phyloP scores from a whole-genome alignment of 768 basidiomycete genomes.

The Pleurotus pulmonarius region DNA sequence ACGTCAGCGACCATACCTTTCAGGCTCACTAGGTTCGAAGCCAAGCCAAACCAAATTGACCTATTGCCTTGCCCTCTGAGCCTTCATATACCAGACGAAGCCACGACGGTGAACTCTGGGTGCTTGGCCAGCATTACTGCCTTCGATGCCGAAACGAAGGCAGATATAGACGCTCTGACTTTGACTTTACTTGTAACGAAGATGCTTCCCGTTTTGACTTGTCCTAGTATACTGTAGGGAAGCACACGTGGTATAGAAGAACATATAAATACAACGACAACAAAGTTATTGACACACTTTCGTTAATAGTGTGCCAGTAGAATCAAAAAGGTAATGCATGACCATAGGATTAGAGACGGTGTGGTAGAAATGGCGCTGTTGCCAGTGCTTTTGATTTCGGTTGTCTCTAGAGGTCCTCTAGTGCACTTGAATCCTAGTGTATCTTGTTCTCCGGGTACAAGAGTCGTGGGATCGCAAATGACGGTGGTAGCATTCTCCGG shows the following conservation, averaged over 20 bases:
- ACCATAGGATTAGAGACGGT: not conserved
- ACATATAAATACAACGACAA: not conserved
- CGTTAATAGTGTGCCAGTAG: not conserved
- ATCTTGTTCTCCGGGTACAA: constrained; percentile 22
- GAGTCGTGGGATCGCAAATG: constrained; percentile 25
- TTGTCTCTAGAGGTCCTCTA: constrained; percentile 22
- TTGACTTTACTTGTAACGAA: constrained; percentile 21
- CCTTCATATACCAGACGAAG: constrained; percentile 26
- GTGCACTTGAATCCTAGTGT: constrained; percentile 28
- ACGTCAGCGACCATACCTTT: constrained; percentile 20
- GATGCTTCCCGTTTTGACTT: constrained; percentile 16
- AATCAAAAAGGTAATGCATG: not conserved
- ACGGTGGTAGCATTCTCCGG: constrained; percentile 21
- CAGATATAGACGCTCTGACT: constrained; percentile 23
- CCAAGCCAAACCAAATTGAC: constrained; percentile 17
- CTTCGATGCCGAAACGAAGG: constrained; percentile 23
- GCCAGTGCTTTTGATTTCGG: constrained; percentile 10
- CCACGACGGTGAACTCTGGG: constrained; percentile 18
- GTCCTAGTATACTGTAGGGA: constrained; percentile 4
- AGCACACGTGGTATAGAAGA: not conserved
- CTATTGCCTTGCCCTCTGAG: constrained; percentile 27
- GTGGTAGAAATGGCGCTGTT: not conserved
- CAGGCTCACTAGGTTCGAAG: constrained; percentile 26
- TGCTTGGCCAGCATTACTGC: constrained; percentile 30
- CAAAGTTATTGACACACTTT: not conserved